Base-by-base conservation (phyloP, 345 rosid species). In the Salix viminalis region DNA sequence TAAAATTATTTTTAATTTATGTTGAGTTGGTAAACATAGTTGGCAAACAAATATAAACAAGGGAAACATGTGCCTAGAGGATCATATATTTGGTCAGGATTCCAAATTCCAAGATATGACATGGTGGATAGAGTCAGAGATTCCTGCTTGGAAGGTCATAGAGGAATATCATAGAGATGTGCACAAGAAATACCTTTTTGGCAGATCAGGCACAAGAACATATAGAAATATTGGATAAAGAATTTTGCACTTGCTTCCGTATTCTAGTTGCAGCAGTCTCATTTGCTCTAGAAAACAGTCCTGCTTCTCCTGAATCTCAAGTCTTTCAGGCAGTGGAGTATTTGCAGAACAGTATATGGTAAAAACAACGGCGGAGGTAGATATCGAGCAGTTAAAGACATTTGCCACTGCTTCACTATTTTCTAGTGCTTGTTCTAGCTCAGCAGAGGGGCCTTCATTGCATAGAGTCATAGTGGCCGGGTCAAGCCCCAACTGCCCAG, bases 351-450 rank as follows among this genome's bases (percentile, higher is more conserved):
- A 92, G 90, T 89, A 96, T 34, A 96, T 70, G 52, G 91, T 86
- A 73, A 92, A 88, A 48, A 86, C 78, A 77, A 93, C 62, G 72
- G 92, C 86, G 46, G 97, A 92, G 65, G 88, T 83, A 66, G 94
- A 84, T 80, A 93, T 80, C 58, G 99, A 96, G 80, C 96, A 83
- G 68, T 84, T 79, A 75, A 86, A 96, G 84, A 87, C 73, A 71
- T 89, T 86, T 78, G 98, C 97, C 81, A 93, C 89, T 39, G 99
- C 98, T 85, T 96, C 99, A 75, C 95, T 91, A 85, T 96, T 96
- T 80, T 76, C 75, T 69, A 96, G 85, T 19, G 99, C 98, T 81
- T 84, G 97, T 77, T 89, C 89, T 64, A 93, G 78, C 89, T 93
- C 99, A 9, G 87, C 89, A 61, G 83, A 41, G 56, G 92, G 79